Base-by-base conservation (phyloP, 192 early-diverging fungal genomes). In the Coemansia sp. region DNA sequence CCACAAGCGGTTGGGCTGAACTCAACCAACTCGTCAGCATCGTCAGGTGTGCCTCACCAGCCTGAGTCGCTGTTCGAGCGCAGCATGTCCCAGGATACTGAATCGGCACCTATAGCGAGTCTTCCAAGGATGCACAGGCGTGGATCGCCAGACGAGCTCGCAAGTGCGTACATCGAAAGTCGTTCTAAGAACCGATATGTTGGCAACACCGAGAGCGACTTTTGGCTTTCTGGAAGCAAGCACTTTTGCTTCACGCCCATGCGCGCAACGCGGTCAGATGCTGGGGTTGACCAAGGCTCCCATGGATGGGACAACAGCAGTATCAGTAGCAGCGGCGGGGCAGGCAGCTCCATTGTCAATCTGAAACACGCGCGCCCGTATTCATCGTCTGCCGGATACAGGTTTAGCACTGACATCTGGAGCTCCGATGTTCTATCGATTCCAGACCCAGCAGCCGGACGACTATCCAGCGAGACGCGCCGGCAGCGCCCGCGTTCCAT, bases 401-500 rank as follows among this genome's bases (percentile, higher is more conserved):
- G 72, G 31, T 59, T 55, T 35, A 67, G 49, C 57, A 55, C 61
- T 33, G 68, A 74, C 57, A 67, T 74, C 39, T 79, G 77, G 77
- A 59, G 66, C 62, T 52, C 77, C 18, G 77, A 79, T 23, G 67
- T 74, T 21, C 68, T 79, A 29, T 57, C 64, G 25, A 61, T 79
- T 3, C 71, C 77, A 9, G 77, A 79, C 26, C 71, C 77, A 2
- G 51, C 67, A 12, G 51, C 29, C 20, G 7, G 48, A 2, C 66
- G 59, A 15, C n/a, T 57, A 39, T 29, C 29, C 25, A 4, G 63
- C 39, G 58, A 52, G n/a, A n/a, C n/a, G 51, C 10, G 35, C 28
- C 61, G 62, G 18, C 66, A 48, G 37, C 75, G 75, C 12, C 76
- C 76, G 37, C 76, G 76, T 31, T 73, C 76, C 15, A 61, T 79